Conservation (phyloP, 257 asterid species). For the Primulina huaijiensis region DNA sequence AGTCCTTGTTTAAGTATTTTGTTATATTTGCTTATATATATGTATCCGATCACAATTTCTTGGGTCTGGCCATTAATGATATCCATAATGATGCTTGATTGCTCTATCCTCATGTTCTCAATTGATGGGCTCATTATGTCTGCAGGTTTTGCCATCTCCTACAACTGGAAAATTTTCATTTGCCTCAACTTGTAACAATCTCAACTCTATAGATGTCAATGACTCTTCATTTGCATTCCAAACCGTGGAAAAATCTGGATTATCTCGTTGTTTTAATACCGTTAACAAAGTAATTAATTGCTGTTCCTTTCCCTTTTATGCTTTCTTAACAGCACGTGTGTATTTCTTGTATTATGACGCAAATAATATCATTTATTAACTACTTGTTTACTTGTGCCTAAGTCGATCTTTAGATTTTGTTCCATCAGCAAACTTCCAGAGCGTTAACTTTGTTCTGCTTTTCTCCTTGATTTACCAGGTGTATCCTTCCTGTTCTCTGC, state of each 20-base stretch:
- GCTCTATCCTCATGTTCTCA: not conserved
- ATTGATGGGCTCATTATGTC: constrained; percentile 4
- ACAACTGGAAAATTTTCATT: constrained; percentile 67
- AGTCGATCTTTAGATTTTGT: not conserved
- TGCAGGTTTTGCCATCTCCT: constrained; percentile 58
- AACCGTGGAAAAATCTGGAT: constrained; percentile 47
- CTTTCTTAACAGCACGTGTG: constrained; percentile 3
- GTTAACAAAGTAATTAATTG: constrained; percentile 44
- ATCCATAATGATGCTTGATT: not conserved
- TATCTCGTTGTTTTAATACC: constrained; percentile 38
- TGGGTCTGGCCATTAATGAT: not conserved
- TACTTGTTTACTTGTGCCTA: not conserved
- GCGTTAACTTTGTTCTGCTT: constrained; percentile 14
- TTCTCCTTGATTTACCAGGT: constrained; percentile 31
- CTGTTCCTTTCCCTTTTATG: constrained; percentile 9
- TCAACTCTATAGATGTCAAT: constrained; percentile 38
- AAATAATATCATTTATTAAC: not conserved
- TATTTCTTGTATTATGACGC: not conserved
- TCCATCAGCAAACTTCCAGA: not conserved
- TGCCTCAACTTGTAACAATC: constrained; percentile 36
- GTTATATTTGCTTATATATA: not conserved
- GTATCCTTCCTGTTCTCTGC: constrained; percentile 34
- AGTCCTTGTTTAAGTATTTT: not conserved
- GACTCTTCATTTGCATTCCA: constrained; percentile 65
- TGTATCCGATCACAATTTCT: not conserved